These are phyloP conservation scores for Neofusicoccum kwambonambiense DNA, from an alignment of 2,329 filamentous ascomycete species.

Conservation along the genomic window DNA sequence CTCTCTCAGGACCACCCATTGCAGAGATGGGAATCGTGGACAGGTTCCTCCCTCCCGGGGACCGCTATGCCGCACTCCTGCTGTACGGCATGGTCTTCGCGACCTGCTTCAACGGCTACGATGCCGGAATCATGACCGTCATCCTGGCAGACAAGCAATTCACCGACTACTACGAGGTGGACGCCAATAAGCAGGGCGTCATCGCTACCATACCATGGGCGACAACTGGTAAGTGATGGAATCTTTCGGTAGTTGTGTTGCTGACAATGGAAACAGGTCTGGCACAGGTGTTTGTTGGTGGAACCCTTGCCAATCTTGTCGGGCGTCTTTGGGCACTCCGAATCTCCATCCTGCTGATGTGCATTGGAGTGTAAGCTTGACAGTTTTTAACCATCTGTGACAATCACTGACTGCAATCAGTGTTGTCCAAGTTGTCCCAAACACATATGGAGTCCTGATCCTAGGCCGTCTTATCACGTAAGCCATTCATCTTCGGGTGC, in stretches of 20 bases:
- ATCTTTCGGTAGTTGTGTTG: background rate
- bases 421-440: conserved; percentile 42
- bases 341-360: conserved; percentile 41
- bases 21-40: conserved; percentile 32
- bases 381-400: background rate
- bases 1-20: background rate
- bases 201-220: conserved; percentile 46
- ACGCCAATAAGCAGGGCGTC: conserved; percentile 35
- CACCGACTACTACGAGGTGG: conserved; percentile 40
- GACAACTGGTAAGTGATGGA: conserved; percentile 31
- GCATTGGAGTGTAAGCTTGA: conserved; percentile 36
- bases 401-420: conserved; percentile 23
- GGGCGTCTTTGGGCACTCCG: conserved; percentile 43
- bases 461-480: conserved; percentile 41
- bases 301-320: conserved; percentile 37
- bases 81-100: conserved; percentile 42
- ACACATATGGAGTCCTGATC: conserved; percentile 43
- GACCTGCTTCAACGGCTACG: conserved; percentile 45
- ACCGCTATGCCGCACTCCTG: conserved; percentile 39
- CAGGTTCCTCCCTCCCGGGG: conserved; percentile 39
- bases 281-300: conserved; percentile 42
- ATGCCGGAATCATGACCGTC: conserved; percentile 46
- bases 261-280: conserved; percentile 25
- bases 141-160: conserved; percentile 46
- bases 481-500: background rate